These are phyloP conservation scores for Fusarium irregulare DNA, from an alignment of 2,329 filamentous ascomycete species.

Conservation along the genomic window DNA sequence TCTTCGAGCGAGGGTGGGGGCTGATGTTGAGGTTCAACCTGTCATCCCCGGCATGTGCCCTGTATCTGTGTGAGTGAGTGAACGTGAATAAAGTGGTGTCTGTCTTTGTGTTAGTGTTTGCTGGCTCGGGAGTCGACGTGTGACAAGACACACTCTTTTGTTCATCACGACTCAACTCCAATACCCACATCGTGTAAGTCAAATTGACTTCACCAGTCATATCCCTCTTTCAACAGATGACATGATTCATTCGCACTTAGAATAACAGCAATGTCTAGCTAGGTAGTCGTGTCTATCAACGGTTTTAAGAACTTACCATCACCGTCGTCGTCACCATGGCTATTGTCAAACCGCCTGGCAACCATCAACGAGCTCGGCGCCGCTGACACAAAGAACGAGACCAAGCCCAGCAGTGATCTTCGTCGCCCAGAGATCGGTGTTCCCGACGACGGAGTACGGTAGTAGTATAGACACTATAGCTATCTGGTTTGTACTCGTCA, in stretches of 20 bases:
- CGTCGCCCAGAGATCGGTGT: conserved; percentile 37
- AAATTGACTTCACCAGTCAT: not conserved
- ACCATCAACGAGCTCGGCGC: conserved; percentile 35
- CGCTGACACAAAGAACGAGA: conserved; percentile 37
- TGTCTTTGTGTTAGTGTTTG: conserved; percentile 31
- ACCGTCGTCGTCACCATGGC: conserved; percentile 14
- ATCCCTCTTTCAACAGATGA: not conserved
- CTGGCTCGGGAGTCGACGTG: conserved; percentile 16
- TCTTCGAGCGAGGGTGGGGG: conserved; percentile 23
- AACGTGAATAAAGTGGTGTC: conserved; percentile 9
- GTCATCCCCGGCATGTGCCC: conserved; percentile 24
- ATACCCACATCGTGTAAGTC: conserved; percentile 1
- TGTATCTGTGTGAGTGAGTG: not conserved
- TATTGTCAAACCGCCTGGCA: conserved; percentile 23
- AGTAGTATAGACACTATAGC: conserved; percentile 16
- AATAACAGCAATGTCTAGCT: not conserved
- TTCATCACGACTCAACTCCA: conserved; percentile 18
- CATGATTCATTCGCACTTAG: not conserved
- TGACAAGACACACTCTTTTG: conserved; percentile 14
- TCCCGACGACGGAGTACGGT: conserved; percentile 26
- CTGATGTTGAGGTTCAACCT: conserved; percentile 13
- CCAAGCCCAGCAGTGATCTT: conserved; percentile 36
- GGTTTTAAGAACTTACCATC: not conserved
- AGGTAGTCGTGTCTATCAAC: conserved; percentile 2
- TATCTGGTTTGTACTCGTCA: conserved; percentile 36